Conservation (phyloP, 768 basidiomycete species). For the Rubroboletus satanas region DNA sequence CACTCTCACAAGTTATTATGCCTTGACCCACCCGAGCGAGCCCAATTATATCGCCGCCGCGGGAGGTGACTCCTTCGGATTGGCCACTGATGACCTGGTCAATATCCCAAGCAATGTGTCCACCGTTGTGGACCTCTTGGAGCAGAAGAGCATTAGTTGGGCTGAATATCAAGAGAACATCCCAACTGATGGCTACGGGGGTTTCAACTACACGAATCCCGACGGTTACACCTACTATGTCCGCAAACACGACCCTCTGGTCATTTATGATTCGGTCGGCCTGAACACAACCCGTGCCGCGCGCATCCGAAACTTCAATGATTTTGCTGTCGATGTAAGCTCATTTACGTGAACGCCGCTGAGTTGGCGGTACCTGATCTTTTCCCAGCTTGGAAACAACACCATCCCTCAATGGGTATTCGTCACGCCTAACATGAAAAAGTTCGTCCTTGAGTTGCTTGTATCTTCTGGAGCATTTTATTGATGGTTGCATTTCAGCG, state of each 20-base stretch:
- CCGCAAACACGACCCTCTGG: slow-evolving; percentile 52
- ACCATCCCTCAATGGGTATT: slow-evolving; percentile 55
- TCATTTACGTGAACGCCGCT: background rate
- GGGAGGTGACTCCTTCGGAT: slow-evolving; percentile 51
- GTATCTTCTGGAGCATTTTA: background rate
- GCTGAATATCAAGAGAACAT: slow-evolving; percentile 56
- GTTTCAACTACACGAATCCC: slow-evolving; percentile 32
- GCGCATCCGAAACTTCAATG: slow-evolving; percentile 55
- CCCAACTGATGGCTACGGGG: slow-evolving; percentile 45
- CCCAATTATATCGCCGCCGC: slow-evolving; percentile 50
- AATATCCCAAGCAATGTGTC: slow-evolving; percentile 45
- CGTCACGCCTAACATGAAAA: slow-evolving; percentile 53
- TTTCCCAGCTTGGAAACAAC: slow-evolving; percentile 31
- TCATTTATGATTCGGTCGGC: slow-evolving; percentile 50
- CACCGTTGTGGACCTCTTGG: slow-evolving; percentile 56
- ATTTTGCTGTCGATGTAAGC: slow-evolving; percentile 50
- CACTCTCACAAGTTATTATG: slow-evolving; percentile 43
- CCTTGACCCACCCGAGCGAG: slow-evolving; percentile 53
- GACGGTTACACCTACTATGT: slow-evolving; percentile 45
- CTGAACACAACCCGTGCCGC: slow-evolving; percentile 36
- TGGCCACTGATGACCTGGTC: slow-evolving; percentile 39
- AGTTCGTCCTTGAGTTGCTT: slow-evolving; percentile 10
- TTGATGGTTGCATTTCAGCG: slow-evolving; percentile 33
- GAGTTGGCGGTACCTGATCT: background rate
- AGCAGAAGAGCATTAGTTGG: slow-evolving; percentile 56